These are phyloP conservation scores for Elsinoe batatas DNA, from an alignment of 2,329 filamentous ascomycete genomes.

Conservation along the genomic window DNA sequence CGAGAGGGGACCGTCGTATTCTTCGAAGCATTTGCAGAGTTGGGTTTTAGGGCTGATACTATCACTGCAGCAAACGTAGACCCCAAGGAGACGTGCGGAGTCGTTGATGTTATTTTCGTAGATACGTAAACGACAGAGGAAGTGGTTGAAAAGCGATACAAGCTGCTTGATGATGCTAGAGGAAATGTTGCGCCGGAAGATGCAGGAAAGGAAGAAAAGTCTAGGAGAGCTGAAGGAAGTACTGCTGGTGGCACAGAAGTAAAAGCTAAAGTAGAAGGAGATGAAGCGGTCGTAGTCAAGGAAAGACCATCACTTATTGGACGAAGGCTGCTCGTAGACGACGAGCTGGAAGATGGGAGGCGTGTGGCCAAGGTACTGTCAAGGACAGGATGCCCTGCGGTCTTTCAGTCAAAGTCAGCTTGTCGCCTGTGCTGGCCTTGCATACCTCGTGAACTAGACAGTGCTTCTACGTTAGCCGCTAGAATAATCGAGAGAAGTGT, in stretches of 20 bases:
- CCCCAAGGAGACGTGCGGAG: not conserved
- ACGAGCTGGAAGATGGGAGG: not conserved
- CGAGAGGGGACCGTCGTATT: not conserved
- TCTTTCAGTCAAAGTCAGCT: conserved; percentile 1
- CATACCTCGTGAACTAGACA: not conserved
- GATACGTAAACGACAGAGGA: not conserved
- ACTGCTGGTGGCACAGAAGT: not conserved
- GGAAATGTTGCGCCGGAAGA: not conserved
- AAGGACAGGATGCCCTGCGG: not conserved
- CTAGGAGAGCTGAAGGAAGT: not conserved
- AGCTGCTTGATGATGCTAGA: not conserved
- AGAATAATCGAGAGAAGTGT: not conserved
- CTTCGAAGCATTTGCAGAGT: not conserved
- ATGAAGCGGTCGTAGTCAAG: not conserved
- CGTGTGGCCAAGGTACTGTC: not conserved
- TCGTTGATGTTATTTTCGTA: not conserved
- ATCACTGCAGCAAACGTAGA: too few species aligned
- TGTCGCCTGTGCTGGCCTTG: not conserved
- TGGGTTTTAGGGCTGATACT: not conserved
- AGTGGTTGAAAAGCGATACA: not conserved
- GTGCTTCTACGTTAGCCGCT: not conserved
- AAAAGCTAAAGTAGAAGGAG: not conserved
- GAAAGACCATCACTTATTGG: not conserved
- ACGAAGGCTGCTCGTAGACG: not conserved
- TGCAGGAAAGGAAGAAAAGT: not conserved